Percentiles rank a stretch among this genome's conserved stretches.
phyloP scores from a whole-genome alignment of 2,329 filamentous ascomycete genomes.

The Epichloe bromicola region DNA sequence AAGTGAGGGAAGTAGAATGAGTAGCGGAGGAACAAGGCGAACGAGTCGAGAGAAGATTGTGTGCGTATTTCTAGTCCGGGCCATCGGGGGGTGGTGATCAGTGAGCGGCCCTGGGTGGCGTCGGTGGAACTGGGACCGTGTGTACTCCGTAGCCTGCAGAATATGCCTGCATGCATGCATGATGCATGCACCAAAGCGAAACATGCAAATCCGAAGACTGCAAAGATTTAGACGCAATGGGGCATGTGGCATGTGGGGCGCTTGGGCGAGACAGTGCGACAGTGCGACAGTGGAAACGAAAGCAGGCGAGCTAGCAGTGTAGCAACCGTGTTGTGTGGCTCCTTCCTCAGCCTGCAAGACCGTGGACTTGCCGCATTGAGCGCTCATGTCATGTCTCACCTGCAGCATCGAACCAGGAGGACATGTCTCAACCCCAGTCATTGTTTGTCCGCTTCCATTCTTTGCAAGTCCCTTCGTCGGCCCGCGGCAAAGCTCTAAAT shows the following conservation, averaged over 20 bases:
- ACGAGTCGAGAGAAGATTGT: neutral
- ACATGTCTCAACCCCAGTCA: neutral
- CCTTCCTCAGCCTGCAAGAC: neutral
- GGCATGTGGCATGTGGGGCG: slow-evolving; percentile 6
- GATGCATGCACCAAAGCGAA: neutral
- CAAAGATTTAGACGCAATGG: neutral
- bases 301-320: slow-evolving; percentile 1
- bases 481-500: neutral
- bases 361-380: neutral
- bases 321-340: neutral
- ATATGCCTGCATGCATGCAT: neutral
- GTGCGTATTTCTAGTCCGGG: slow-evolving; percentile 9
- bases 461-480: neutral
- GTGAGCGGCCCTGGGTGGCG: neutral
- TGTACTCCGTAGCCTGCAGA: neutral
- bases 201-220: neutral
- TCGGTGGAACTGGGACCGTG: neutral
- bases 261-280: slow-evolving; percentile 1
- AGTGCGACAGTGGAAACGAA: neutral
- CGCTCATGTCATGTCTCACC: neutral
- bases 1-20: neutral
- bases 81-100: slow-evolving; percentile 2
- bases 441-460: neutral
- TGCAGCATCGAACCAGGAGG: neutral
- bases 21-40: neutral